phyloP scores from a whole-genome alignment of 2,329 filamentous ascomycete species.

The Botrytis hyacinthi region DNA sequence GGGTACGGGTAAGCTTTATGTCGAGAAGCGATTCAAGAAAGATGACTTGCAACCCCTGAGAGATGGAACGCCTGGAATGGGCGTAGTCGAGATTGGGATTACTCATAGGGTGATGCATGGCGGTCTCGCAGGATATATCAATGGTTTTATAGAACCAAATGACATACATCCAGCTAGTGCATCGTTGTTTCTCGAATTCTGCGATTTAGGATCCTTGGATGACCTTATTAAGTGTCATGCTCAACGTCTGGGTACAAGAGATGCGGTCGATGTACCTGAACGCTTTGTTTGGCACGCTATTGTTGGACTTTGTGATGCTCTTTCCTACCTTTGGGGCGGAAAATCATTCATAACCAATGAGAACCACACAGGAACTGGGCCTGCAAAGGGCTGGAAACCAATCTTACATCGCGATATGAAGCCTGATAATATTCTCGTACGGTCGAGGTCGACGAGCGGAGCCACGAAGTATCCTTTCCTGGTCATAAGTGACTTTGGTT shows the following conservation, averaged over 20 bases:
- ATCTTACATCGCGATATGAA: conserved; percentile 37
- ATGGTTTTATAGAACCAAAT: conserved; percentile 26
- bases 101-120: conserved; percentile 28
- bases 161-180: conserved; percentile 11
- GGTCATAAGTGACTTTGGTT: conserved; percentile 36
- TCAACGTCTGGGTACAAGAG: conserved; percentile 10
- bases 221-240: conserved; percentile 29
- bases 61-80: not conserved
- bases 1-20: conserved; percentile 18
- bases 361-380: conserved; percentile 1
- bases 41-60: not conserved
- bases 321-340: conserved; percentile 33
- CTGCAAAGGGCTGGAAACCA: conserved; percentile 28
- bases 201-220: conserved; percentile 33
- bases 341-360: conserved; percentile 18
- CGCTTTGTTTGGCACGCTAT: conserved; percentile 35
- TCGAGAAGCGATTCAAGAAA: conserved; percentile 29
- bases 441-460: conserved; percentile 29
- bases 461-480: conserved; percentile 33
- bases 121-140: conserved; percentile 29
- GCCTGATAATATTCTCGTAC: conserved; percentile 35
- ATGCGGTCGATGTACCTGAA: conserved; percentile 26
- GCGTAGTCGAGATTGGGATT: conserved; percentile 29
- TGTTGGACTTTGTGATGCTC: conserved; percentile 32
- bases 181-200: conserved; percentile 36